Base-by-base conservation (phyloP, 148 eudicot species). In the Fallopia convolvulus region DNA sequence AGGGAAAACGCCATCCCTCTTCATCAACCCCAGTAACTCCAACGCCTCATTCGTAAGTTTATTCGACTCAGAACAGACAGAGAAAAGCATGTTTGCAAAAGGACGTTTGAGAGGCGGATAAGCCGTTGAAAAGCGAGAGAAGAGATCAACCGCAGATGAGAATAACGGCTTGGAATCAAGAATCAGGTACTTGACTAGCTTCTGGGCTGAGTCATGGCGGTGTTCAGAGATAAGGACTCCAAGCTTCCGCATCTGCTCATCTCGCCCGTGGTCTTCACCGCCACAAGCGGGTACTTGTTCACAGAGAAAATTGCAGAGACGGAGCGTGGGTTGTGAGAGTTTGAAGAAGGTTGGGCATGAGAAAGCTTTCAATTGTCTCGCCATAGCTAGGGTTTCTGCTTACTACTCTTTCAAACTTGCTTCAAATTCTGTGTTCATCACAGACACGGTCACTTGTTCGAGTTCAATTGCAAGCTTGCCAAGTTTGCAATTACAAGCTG, bases 161-260 rank as follows among this genome's bases (percentile, higher is more conserved):
- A 82, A 87, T 2, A 77, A 80, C 6, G 87, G 74, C 15, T 84
- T 78, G 13, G 84, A 77, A 3, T 40, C 74, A 10, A 40, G 49
- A 18, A 88, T 44, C 3, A 93, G 65, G 47, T 82, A 78, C 74
- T 85, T 81, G 72, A 89, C 47, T n/a, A 81, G 80, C 63, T 79
- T 75, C n/a, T 82, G 66, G 33, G 93, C 97, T 12, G 88, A 73
- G n/a, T 88, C 87, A 20, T 79, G 83, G n/a, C 81, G 87, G 55
- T 80, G 77, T 70, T 86, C 86, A 12, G 85, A 85, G 79, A 93
- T 74, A 17, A 90, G 78, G 14, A 82, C 49, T 60, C 78, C 79
- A 56, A 93, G 89, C 46, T 86, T 83, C 4, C 81, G 86, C 39
- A 88, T 48, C 32, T 85, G 82, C 61, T 87, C 92, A 0, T 85